phyloP scores from a whole-genome alignment of 225 moss, liverwort and hornwort genomes.

The Pseudisothecium myosuroides region DNA sequence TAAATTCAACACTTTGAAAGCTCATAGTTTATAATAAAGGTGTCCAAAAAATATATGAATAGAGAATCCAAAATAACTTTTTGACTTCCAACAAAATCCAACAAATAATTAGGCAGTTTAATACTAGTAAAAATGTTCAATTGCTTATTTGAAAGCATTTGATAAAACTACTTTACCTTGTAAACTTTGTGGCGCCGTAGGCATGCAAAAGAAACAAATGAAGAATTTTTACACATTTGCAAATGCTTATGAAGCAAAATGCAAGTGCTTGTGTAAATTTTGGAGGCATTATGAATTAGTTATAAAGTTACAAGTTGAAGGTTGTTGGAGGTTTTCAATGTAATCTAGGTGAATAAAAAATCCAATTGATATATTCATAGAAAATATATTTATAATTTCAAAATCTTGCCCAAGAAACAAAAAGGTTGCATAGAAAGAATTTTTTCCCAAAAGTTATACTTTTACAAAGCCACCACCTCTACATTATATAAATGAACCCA shows the following conservation, averaged over 20 bases:
- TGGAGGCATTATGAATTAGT: neutral
- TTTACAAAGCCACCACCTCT: neutral
- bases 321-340: neutral
- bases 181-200: neutral
- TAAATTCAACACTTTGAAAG: neutral
- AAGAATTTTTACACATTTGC: too few species aligned
- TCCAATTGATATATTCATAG: neutral
- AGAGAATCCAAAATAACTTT: neutral
- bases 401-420: neutral
- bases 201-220: neutral
- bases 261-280: neutral
- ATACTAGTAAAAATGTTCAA: neutral
- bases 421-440: neutral
- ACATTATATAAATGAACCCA: neutral
- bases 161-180: neutral
- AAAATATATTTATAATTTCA: neutral
- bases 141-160: neutral
- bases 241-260: neutral
- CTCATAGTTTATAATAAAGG: too few species aligned
- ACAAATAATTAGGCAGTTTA: neutral
- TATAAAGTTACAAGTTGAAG: neutral
- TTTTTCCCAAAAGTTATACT: too few species aligned
- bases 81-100: neutral
- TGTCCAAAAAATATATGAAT: neutral
- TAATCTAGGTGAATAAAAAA: neutral